Conservation (phyloP, 169 alveolate species). For the Theileria sp. region DNA sequence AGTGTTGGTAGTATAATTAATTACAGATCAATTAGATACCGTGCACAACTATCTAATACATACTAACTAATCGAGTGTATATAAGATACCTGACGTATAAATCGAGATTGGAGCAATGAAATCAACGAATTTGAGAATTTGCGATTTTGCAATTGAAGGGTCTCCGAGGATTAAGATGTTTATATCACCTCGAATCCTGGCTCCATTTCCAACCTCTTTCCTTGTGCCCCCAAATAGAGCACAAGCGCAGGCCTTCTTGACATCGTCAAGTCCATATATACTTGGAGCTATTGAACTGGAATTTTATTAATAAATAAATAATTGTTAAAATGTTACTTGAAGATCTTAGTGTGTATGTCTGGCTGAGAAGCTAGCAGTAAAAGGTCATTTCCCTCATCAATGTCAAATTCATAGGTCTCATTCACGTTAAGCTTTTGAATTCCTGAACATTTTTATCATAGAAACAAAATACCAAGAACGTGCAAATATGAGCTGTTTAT, state of each 20-base stretch:
- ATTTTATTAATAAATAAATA: background rate
- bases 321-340: slow-evolving; percentile 41
- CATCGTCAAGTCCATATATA: slow-evolving; percentile 93
- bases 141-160: slow-evolving; percentile 99
- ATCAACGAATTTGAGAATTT: slow-evolving; percentile 94
- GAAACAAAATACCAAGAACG: slow-evolving; percentile 69
- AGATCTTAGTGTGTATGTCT: slow-evolving; percentile 89
- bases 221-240: slow-evolving; percentile 98
- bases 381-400: slow-evolving; percentile 78
- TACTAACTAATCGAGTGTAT: background rate
- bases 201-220: slow-evolving; percentile 93
- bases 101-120: slow-evolving; percentile 97
- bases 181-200: slow-evolving; percentile 95
- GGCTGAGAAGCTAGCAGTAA: slow-evolving; percentile 83
- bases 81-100: slow-evolving; percentile 84
- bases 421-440: slow-evolving; percentile 5
- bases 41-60: no score
- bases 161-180: slow-evolving; percentile 94
- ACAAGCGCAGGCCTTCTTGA: slow-evolving; percentile 97
- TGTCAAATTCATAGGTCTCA: slow-evolving; percentile 68
- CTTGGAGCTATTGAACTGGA: slow-evolving; percentile 94
- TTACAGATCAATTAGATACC: no score
- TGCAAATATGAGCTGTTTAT: slow-evolving; percentile 76
- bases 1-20: background rate
- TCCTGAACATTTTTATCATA: background rate